Conservation (phyloP, 2,329 filamentous ascomycete genomes). For the Sclerotinia minor region DNA sequence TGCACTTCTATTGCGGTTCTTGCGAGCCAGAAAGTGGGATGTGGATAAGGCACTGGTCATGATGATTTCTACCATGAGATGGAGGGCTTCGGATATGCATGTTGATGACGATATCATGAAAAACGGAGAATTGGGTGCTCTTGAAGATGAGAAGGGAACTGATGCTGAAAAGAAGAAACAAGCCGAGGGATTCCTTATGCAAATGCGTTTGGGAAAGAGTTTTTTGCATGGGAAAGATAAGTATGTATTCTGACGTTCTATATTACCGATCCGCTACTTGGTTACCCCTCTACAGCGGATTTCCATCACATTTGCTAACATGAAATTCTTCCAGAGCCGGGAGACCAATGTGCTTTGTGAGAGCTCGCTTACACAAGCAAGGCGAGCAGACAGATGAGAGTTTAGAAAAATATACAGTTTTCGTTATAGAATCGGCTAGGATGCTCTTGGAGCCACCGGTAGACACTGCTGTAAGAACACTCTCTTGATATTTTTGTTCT, state of each 20-base stretch:
- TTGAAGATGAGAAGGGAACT: conserved; percentile 56
- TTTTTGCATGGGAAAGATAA: conserved; percentile 88
- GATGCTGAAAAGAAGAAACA: conserved; percentile 65
- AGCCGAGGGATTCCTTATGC: conserved; percentile 73
- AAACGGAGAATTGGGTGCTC: conserved; percentile 69
- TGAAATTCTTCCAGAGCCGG: conserved; percentile 49
- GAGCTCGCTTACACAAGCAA: conserved; percentile 77
- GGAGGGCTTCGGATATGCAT: conserved; percentile 79
- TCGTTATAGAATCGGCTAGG: conserved; percentile 90
- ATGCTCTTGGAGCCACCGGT: conserved; percentile 76
- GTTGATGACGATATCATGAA: conserved; percentile 87
- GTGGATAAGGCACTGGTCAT: conserved; percentile 90
- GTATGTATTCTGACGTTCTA: conserved; percentile 23
- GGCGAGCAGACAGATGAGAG: conserved; percentile 80
- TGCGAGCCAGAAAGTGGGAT: conserved; percentile 94
- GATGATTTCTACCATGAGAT: conserved; percentile 91
- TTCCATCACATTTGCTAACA: conserved; percentile 1
- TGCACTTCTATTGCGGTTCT: conserved; percentile 75
- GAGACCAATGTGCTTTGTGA: conserved; percentile 82
- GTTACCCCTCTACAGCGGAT: neutral
- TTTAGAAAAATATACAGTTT: conserved; percentile 88
- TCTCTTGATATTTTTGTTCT: neutral
- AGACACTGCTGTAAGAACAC: conserved; percentile 79
- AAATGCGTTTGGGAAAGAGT: conserved; percentile 88
- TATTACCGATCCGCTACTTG: neutral